Evolutionary conservation across 73 alveolate genomes (phyloP).

Genomic region (Blepharisma japonicum): DNA sequence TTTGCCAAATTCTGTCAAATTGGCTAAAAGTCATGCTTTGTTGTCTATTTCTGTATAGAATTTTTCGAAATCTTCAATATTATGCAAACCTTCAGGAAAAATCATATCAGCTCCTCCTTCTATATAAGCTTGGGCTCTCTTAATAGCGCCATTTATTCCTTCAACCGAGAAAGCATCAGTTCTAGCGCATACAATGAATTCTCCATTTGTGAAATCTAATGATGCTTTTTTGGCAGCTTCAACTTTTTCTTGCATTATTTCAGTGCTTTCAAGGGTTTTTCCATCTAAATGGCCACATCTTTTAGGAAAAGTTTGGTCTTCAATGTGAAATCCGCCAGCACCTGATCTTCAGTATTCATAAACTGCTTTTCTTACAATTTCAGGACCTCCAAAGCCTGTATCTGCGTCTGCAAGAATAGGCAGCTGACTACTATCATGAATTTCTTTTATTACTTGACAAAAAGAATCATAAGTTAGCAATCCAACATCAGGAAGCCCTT

Average conservation of each 20-base stretch:
- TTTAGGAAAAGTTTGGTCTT: conserved; percentile 86
- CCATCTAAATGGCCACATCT: conserved; percentile 96
- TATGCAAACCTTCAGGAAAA: conserved; percentile 88
- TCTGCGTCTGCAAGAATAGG: conserved; percentile 96
- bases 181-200: conserved; percentile 90
- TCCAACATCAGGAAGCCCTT: conserved; percentile 95
- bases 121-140: conserved; percentile 63
- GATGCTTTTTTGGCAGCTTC: conserved; percentile 64
- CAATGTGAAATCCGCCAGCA: conserved; percentile 93
- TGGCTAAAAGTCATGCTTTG: conserved; percentile 59
- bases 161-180: conserved; percentile 93
- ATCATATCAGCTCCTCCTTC: conserved; percentile 98
- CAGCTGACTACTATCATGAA: conserved; percentile 54
- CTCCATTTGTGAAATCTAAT: conserved; percentile 79
- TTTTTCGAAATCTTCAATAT: conserved; percentile 43
- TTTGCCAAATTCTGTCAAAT: conserved; percentile 90
- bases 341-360: conserved; percentile 57
- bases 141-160: conserved; percentile 54
- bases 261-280: conserved; percentile 69
- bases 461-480: not conserved
- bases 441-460: conserved; percentile 36
- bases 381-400: conserved; percentile 93
- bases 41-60: conserved; percentile 34
- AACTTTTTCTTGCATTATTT: conserved; percentile 61
- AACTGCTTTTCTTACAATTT: not conserved